Base-by-base conservation (phyloP, 2,329 filamentous ascomycete genomes). In the Beauveria varroae region DNA sequence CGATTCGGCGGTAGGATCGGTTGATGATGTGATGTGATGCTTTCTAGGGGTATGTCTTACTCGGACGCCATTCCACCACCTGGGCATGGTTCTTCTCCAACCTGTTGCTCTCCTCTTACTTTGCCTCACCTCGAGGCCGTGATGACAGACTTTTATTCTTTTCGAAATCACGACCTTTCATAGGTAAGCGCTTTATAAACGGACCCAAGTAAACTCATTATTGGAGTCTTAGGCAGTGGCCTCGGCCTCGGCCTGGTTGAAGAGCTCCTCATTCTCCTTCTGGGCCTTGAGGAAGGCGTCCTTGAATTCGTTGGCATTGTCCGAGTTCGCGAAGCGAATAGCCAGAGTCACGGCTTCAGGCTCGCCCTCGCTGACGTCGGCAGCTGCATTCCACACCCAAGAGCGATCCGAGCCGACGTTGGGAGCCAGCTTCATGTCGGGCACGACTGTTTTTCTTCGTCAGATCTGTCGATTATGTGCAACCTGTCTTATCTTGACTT, bases 361-460 rank as follows among this genome's bases (percentile, higher is more conserved):
- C 81, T 97, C 93, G 65, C 95, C 95, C 83, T 99, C 95, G 73
- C 91, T 96, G 69, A 98, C 93, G 82, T 99, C 95, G 67, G 95
- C 95, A 62, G 93, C 89, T 63, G 93, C 93, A 73, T 96, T 98
- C 95, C 95, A 99, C 68, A 99, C 95, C 95, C 95, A 99, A 81
- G 90, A 96, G 76, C 95, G 90, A 82, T 99, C 95, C 71, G 91
- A 96, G 72, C 95, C 95, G 68, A 98, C 93, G 76, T 99, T 99
- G 78, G 95, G 92, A 65, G 90, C 93, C 66, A 99, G 88, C 83
- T 96, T 97, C 93, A 99, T 98, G 78, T 97, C 93, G 65, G 93
- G 93, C 64, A 96, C 91, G 72, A 99, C 60, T 62, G 26, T 28
- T 9, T 26, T n/a, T 28, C 5, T 26, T 12, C 5, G 60, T 62